Evolutionary conservation across 2,329 filamentous ascomycete genomes (phyloP).

Genomic region (Talaromyces islandicus): DNA sequence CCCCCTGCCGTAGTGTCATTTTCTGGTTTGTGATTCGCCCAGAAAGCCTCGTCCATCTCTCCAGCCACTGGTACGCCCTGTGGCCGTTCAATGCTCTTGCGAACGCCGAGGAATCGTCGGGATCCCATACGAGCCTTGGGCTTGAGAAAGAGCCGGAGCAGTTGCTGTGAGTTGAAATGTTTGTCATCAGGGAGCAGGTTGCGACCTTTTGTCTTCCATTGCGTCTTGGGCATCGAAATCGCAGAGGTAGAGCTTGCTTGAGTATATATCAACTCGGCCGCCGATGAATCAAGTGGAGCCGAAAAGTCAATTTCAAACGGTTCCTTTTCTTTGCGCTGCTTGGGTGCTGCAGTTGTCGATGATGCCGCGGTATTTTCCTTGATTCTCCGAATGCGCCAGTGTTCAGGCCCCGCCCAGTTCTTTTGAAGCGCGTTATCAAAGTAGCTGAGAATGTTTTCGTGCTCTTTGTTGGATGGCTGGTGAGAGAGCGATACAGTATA

Average conservation of each 20-base stretch:
- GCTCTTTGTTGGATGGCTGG: conserved; percentile 60
- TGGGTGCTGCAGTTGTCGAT: conserved; percentile 34
- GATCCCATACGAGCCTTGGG: conserved; percentile 79
- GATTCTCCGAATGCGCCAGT: conserved; percentile 94
- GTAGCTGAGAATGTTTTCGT: conserved; percentile 95
- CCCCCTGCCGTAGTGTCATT: conserved; percentile 41
- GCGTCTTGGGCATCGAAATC: conserved; percentile 83
- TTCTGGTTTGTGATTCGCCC: conserved; percentile 61
- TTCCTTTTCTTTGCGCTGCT: conserved; percentile 88
- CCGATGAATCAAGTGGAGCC: conserved; percentile 62
- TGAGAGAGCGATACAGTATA: conserved; percentile 77
- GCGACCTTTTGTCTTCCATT: conserved; percentile 89
- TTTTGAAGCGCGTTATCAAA: conserved; percentile 95
- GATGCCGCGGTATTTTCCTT: conserved; percentile 63
- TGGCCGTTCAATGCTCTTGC: conserved; percentile 26
- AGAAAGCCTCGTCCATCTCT: conserved; percentile 93
- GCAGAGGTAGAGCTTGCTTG: conserved; percentile 71
- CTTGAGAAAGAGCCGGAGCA: conserved; percentile 88
- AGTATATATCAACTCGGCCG: conserved; percentile 75
- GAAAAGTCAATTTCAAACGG: conserved; percentile 91
- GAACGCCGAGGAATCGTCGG: conserved; percentile 51
- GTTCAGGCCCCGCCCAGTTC: conserved; percentile 97
- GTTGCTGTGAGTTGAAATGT: conserved; percentile 90
- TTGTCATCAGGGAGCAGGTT: conserved; percentile 96
- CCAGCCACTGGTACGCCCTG: conserved; percentile 56